These are phyloP conservation scores for Stachybotrys elegans DNA, from an alignment of 2,329 filamentous ascomycete species.

Conservation along the genomic window DNA sequence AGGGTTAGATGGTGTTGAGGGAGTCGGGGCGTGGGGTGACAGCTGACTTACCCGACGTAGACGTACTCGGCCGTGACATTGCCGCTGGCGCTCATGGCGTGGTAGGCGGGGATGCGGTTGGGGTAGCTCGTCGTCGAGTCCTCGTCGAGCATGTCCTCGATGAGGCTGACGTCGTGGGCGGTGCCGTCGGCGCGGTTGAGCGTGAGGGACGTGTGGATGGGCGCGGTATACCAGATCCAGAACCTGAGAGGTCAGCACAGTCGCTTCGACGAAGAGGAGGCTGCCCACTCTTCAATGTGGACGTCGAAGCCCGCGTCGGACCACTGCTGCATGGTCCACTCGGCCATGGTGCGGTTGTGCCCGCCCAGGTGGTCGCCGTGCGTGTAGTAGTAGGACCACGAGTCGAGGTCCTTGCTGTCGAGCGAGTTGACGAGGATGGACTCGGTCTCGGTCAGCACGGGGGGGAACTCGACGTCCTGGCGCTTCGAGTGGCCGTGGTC, in stretches of 20 bases:
- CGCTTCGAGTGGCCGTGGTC: neutral
- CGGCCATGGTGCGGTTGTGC: slow-evolving; percentile 11
- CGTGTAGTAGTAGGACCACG: slow-evolving; percentile 15
- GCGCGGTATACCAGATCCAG: slow-evolving; percentile 14
- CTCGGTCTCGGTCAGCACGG: slow-evolving; percentile 2
- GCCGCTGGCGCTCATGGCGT: slow-evolving; percentile 2
- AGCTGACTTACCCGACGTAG: slow-evolving; percentile 1
- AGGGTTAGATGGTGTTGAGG: neutral
- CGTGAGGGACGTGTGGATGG: slow-evolving; percentile 11
- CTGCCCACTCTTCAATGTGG: slow-evolving; percentile 12
- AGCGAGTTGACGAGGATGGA: slow-evolving; percentile 13
- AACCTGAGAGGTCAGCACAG: neutral
- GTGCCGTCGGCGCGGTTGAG: slow-evolving; percentile 10
- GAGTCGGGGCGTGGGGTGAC: neutral
- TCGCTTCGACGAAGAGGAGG: neutral
- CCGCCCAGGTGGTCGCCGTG: slow-evolving; percentile 14
- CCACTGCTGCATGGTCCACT: slow-evolving; percentile 15
- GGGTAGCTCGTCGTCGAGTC: slow-evolving; percentile 1
- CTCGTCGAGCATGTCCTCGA: slow-evolving; percentile 6
- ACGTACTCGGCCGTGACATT: slow-evolving; percentile 2
- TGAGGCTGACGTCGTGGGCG: slow-evolving; percentile 9
- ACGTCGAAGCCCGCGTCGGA: slow-evolving; percentile 13
- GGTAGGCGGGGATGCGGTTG: slow-evolving; percentile 3
- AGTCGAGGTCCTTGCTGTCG: slow-evolving; percentile 10
- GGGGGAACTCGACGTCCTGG: neutral